Conservation (phyloP, 139 green algal species). For the Raphidocelis subcapitata region DNA sequence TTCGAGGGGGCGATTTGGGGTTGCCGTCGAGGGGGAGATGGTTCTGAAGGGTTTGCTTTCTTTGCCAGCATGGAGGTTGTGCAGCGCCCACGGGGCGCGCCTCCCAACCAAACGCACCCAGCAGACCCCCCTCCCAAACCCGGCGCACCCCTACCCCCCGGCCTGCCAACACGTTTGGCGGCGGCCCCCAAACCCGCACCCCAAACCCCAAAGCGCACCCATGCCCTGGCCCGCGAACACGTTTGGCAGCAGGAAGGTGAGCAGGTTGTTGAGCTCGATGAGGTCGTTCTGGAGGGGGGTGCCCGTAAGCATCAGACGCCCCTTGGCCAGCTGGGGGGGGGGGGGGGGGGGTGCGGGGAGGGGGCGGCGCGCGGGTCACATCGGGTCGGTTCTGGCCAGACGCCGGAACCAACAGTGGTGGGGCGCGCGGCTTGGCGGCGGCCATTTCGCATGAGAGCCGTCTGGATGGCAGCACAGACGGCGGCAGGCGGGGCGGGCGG, state of each 20-base stretch:
- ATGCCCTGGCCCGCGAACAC: constrained; percentile 52
- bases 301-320: constrained; percentile 79
- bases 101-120: too few species aligned
- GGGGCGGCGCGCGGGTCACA: background rate
- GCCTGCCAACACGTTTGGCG: background rate
- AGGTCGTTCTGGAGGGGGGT: constrained; percentile 94
- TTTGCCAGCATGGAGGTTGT: too few species aligned
- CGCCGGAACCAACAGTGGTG: too few species aligned
- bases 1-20: too few species aligned
- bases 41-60: too few species aligned
- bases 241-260: constrained; percentile 86
- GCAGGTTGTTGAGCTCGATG: constrained; percentile 84
- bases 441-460: too few species aligned
- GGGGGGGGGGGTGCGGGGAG: constrained; percentile 23
- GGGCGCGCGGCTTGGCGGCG: too few species aligned
- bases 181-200: background rate
- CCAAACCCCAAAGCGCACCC: constrained; percentile 23
- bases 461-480: too few species aligned
- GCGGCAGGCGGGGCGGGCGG: too few species aligned
- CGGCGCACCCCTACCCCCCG: background rate
- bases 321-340: constrained; percentile 27
- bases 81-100: too few species aligned
- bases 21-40: background rate
- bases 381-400: too few species aligned
- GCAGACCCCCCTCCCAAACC: too few species aligned